Percentiles rank a stretch among this genome's conserved stretches.
These are phyloP conservation scores for Gynostemma pentaphyllum DNA, from an alignment of 306 rosid genomes.

Conservation along the genomic window DNA sequence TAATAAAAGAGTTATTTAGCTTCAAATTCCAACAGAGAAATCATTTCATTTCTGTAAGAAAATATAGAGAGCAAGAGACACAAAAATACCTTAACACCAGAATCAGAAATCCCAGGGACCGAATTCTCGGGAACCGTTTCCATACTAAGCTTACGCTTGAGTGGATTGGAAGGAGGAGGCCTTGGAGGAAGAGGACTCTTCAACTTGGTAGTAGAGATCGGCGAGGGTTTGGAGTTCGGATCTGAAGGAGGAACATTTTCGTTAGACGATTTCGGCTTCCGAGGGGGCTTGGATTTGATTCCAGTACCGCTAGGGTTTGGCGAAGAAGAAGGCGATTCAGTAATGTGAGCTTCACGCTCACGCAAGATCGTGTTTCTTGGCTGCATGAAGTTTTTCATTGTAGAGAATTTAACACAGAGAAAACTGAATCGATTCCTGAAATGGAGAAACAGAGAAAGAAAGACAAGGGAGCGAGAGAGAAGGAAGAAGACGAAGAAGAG, in stretches of 20 bases:
- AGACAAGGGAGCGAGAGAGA: slow-evolving; percentile 23
- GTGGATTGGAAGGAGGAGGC: slow-evolving; percentile 81
- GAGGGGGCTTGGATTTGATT: too few species aligned
- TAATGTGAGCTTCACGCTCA: slow-evolving; percentile 30
- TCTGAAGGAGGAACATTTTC: slow-evolving; percentile 78
- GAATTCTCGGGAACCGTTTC: slow-evolving; percentile 42
- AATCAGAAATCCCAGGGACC: slow-evolving; percentile 42
- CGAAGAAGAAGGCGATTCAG: slow-evolving; percentile 35
- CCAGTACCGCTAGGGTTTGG: too few species aligned
- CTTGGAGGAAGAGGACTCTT: slow-evolving; percentile 80
- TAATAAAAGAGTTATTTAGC: too few species aligned
- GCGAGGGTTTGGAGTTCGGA: slow-evolving; percentile 53
- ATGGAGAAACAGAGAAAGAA: not conserved
- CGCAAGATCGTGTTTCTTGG: slow-evolving; percentile 53
- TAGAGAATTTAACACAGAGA: not conserved
- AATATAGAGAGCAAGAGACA: too few species aligned
- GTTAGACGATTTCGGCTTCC: slow-evolving; percentile 50
- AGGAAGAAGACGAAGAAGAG: slow-evolving; percentile 10
- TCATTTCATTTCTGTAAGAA: not conserved
- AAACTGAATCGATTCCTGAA: slow-evolving; percentile 8
- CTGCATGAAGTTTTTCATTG: slow-evolving; percentile 72
- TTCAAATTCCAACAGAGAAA: too few species aligned
- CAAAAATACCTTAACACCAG: slow-evolving; percentile 73
- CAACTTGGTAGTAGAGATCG: slow-evolving; percentile 44
- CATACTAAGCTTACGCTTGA: slow-evolving; percentile 70